These are phyloP conservation scores for Penicillium freii DNA, from an alignment of 2,329 filamentous ascomycete species.

Conservation along the genomic window DNA sequence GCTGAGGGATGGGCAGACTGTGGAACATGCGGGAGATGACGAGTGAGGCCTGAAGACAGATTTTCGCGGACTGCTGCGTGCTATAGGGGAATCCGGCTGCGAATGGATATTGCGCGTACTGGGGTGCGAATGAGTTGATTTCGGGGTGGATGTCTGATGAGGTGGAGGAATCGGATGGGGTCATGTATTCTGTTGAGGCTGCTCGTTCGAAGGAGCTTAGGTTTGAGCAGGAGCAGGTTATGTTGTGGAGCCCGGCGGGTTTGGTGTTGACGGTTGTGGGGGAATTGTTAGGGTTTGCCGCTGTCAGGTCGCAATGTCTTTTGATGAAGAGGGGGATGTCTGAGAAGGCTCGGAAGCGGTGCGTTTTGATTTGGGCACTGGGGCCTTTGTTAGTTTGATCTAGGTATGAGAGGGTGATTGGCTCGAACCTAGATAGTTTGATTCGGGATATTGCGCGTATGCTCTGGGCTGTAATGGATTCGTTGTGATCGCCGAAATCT, in stretches of 20 bases:
- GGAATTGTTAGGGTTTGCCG: slow-evolving; percentile 25
- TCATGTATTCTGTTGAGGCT: slow-evolving; percentile 33
- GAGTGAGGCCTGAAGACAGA: slow-evolving; percentile 43
- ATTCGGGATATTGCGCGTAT: slow-evolving; percentile 45
- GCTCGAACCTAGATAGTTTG: slow-evolving; percentile 43
- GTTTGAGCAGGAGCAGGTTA: slow-evolving; percentile 35
- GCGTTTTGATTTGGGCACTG: slow-evolving; percentile 48
- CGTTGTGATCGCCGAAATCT: slow-evolving; percentile 30
- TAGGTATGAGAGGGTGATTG: background rate
- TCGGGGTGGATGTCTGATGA: slow-evolving; percentile 34
- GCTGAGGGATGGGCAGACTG: slow-evolving; percentile 38
- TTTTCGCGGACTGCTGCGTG: slow-evolving; percentile 41
- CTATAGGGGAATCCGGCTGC: slow-evolving; percentile 43
- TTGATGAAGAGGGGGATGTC: slow-evolving; percentile 49
- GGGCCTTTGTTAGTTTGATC: slow-evolving; percentile 6
- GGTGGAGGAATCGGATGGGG: slow-evolving; percentile 34
- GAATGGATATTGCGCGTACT: slow-evolving; percentile 32
- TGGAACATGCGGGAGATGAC: slow-evolving; percentile 45
- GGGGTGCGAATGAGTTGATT: slow-evolving; percentile 26
- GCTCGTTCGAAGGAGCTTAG: slow-evolving; percentile 32
- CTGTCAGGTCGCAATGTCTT: slow-evolving; percentile 45
- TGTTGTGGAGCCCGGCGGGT: slow-evolving; percentile 25
- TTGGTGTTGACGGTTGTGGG: slow-evolving; percentile 12
- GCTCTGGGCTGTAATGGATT: slow-evolving; percentile 40
- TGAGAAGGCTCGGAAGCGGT: slow-evolving; percentile 48